These are phyloP conservation scores for Strigomonas culicis DNA, from an alignment of 208 protist genomes.

Conservation along the genomic window DNA sequence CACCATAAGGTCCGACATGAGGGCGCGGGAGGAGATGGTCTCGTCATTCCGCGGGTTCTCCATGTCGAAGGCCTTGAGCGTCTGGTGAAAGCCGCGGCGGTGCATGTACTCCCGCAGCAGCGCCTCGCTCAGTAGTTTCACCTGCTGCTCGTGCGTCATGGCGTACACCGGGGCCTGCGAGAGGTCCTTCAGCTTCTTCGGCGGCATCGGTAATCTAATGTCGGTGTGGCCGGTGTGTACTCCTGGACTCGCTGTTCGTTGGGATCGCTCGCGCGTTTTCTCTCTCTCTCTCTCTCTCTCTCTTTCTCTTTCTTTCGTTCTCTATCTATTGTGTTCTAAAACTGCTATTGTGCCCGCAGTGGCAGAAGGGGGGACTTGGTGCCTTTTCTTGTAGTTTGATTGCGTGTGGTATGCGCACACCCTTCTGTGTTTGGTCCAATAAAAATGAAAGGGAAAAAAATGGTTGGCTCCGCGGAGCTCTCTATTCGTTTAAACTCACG, in stretches of 20 bases:
- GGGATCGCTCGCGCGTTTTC: too few species aligned
- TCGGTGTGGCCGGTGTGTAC: not conserved
- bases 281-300: not conserved
- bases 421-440: not conserved
- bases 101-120: conserved; percentile 93
- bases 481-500: too few species aligned
- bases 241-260: not conserved
- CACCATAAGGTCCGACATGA: conserved; percentile 89
- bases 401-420: not conserved
- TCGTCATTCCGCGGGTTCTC: conserved; percentile 74
- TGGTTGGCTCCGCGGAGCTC: too few species aligned
- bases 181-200: conserved; percentile 56
- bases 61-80: conserved; percentile 79
- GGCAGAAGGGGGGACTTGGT: not conserved
- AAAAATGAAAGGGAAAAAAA: not conserved
- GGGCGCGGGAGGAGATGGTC: conserved; percentile 80
- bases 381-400: not conserved
- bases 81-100: conserved; percentile 71
- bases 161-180: conserved; percentile 49
- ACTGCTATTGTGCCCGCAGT: not conserved
- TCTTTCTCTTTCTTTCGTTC: not conserved
- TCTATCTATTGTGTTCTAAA: conserved; percentile 12
- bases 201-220: conserved; percentile 33
- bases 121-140: conserved; percentile 78
- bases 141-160: conserved; percentile 78